Evolutionary conservation across 495 filamentous ascomycete genomes (phyloP).

Genomic region (Barbatosphaeria neglecta): DNA sequence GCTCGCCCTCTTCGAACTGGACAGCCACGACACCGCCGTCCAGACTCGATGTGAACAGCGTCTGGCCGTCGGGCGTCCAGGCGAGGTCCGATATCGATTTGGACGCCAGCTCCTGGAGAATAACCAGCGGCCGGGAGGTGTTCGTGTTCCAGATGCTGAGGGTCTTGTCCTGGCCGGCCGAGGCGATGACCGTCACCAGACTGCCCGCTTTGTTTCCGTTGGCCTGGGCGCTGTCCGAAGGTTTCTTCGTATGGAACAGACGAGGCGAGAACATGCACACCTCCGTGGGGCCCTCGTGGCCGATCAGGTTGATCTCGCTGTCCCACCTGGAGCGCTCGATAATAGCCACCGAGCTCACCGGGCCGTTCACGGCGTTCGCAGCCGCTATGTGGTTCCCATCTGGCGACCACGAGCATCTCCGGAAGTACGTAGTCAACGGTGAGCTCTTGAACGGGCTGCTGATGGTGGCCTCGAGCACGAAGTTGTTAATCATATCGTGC

Average conservation of each 20-base stretch:
- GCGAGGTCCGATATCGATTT: conserved; percentile 91
- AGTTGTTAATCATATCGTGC: conserved; percentile 92
- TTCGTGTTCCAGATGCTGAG: conserved; percentile 96
- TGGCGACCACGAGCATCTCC: conserved; percentile 91
- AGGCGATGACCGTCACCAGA: conserved; percentile 90
- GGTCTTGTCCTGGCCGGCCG: conserved; percentile 91
- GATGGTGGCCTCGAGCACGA: conserved; percentile 80
- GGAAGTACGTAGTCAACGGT: conserved; percentile 92
- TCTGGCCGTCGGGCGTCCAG: conserved; percentile 88
- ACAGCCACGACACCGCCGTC: conserved; percentile 78
- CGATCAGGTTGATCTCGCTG: conserved; percentile 92
- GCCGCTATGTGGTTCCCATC: conserved; percentile 96
- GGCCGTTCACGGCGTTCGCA: conserved; percentile 91
- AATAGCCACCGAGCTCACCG: conserved; percentile 92
- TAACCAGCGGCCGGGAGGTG: conserved; percentile 77
- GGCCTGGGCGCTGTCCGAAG: conserved; percentile 25
- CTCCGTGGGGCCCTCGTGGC: conserved; percentile 92
- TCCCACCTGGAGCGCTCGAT: conserved; percentile 89
- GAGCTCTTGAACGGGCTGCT: conserved; percentile 72
- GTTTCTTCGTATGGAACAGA: conserved; percentile 64
- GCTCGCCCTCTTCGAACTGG: conserved; percentile 34
- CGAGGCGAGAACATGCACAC: conserved; percentile 94
- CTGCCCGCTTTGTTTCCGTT: conserved; percentile 20
- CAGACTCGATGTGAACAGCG: conserved; percentile 70
- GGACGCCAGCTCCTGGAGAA: conserved; percentile 71